Evolutionary conservation across 805 yeast genomes (phyloP).

Genomic region (Metschnikowia picachoensis): DNA sequence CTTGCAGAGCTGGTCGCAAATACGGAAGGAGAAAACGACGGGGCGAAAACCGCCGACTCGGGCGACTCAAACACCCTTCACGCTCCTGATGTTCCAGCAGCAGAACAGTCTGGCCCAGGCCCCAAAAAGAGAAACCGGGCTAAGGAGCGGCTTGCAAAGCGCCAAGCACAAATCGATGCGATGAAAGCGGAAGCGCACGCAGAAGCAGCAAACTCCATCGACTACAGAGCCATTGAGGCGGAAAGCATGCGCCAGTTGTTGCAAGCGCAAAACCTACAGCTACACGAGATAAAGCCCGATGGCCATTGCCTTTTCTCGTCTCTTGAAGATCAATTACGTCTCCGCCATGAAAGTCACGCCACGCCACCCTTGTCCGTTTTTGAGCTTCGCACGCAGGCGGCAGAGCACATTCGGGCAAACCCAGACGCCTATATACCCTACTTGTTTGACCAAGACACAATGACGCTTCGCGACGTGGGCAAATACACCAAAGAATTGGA

Average conservation of each 20-base stretch:
- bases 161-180: constrained; percentile 64
- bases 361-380: constrained; percentile 30
- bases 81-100: neutral
- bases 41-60: too few relatives aligned
- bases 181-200: constrained; percentile 62
- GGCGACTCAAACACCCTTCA: too few relatives aligned
- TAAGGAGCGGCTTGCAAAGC: constrained; percentile 73
- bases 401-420: constrained; percentile 58
- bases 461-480: constrained; percentile 58
- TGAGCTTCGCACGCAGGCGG: constrained; percentile 62
- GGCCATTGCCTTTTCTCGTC: constrained; percentile 94
- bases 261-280: constrained; percentile 42
- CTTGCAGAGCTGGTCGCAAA: constrained; percentile 1
- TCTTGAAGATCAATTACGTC: constrained; percentile 67
- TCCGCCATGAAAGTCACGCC: constrained; percentile 42
- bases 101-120: constrained; percentile 13
- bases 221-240: constrained; percentile 67
- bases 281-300: constrained; percentile 78
- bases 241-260: constrained; percentile 59
- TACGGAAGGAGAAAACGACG: neutral
- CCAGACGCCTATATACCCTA: constrained; percentile 76
- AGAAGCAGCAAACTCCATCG: constrained; percentile 67
- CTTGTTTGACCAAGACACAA: constrained; percentile 73
- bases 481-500: constrained; percentile 67
- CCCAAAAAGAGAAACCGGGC: constrained; percentile 66